phyloP scores from a whole-genome alignment of 140 eudicot species.

The Flaveria floridana region DNA sequence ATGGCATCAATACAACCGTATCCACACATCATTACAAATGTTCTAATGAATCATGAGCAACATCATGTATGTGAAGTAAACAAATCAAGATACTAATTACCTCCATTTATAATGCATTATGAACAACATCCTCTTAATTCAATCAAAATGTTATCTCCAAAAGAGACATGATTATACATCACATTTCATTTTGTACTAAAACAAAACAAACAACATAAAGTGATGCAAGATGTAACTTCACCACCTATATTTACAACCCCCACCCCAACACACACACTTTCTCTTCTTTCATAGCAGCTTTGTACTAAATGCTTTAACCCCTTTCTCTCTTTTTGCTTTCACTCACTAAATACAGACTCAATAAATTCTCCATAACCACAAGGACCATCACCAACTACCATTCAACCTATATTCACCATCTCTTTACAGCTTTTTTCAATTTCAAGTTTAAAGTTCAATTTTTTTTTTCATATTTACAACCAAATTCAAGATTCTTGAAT shows the following conservation, averaged over 20 bases:
- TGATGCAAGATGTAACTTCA: neutral
- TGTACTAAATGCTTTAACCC: conserved; percentile 37
- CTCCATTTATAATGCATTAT: neutral
- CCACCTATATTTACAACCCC: conserved; percentile 1
- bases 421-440: conserved; percentile 14
- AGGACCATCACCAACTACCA: conserved; percentile 25
- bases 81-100: neutral
- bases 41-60: neutral
- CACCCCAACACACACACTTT: neutral
- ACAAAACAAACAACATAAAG: conserved; percentile 17
- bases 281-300: conserved; percentile 28
- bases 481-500: conserved; percentile 29
- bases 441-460: conserved; percentile 7
- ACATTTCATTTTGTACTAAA: conserved; percentile 8
- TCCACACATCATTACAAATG: neutral
- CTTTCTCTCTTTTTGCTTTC: conserved; percentile 24
- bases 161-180: conserved; percentile 19
- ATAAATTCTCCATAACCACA: conserved; percentile 18
- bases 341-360: conserved; percentile 20
- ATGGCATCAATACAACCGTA: neutral
- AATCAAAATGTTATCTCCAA: conserved; percentile 26
- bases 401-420: conserved; percentile 19
- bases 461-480: neutral
- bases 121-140: conserved; percentile 9
- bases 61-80: neutral